Percentiles rank a stretch among this genome's conserved stretches.
phyloP scores from a whole-genome alignment of 2,329 filamentous ascomycete genomes.

The Emmonsiellopsis sp. region DNA sequence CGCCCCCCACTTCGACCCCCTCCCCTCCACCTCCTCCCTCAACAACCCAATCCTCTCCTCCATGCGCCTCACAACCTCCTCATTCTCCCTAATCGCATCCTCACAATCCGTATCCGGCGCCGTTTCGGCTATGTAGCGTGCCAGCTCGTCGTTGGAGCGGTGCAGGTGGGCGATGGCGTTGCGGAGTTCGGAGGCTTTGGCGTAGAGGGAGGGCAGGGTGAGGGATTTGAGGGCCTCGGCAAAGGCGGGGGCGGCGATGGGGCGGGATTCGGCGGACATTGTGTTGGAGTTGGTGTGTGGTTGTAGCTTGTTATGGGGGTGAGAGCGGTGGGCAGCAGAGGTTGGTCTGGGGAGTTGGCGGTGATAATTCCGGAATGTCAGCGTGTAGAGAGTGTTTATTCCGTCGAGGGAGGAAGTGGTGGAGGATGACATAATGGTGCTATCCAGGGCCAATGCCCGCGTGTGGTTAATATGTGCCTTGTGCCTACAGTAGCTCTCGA shows the following conservation, averaged over 20 bases:
- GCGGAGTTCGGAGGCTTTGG: conserved; percentile 50
- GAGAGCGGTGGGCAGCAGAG: background rate
- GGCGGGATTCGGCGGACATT: conserved; percentile 42
- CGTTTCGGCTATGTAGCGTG: conserved; percentile 34
- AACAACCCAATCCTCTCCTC: conserved; percentile 44
- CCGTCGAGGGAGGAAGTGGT: too few relatives aligned
- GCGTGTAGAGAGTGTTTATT: too few relatives aligned
- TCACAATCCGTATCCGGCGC: conserved; percentile 40
- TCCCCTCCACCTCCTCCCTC: conserved; percentile 40
- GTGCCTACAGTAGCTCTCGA: too few relatives aligned
- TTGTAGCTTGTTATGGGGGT: background rate
- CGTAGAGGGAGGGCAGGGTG: conserved; percentile 48
- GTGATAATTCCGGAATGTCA: too few relatives aligned
- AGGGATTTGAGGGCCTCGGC: conserved; percentile 48
- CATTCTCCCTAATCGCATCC: conserved; percentile 50
- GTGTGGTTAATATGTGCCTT: too few relatives aligned
- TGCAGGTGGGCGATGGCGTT: conserved; percentile 52
- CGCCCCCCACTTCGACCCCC: conserved; percentile 44
- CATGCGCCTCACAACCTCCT: conserved; percentile 47
- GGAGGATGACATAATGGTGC: too few relatives aligned
- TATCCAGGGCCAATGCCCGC: too few relatives aligned
- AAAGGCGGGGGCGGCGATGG: conserved; percentile 44
- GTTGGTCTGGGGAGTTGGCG: too few relatives aligned
- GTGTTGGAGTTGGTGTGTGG: background rate
- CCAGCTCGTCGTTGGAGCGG: conserved; percentile 48